Conservation (phyloP, 306 rosid species). For the Cyamopsis tetragonoloba region DNA sequence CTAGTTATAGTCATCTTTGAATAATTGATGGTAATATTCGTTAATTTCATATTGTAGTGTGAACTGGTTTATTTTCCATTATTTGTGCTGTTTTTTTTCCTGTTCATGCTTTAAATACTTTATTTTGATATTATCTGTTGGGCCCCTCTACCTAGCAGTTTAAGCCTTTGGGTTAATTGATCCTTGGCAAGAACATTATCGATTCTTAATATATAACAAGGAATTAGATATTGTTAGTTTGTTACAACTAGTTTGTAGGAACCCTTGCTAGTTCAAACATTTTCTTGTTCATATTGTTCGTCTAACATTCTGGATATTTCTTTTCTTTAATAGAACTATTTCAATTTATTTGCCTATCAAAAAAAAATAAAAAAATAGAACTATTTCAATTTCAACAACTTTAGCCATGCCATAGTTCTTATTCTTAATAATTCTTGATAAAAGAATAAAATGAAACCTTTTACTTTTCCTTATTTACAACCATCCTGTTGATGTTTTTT, state of each 20-base stretch:
- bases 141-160: neutral
- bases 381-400: neutral
- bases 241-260: neutral
- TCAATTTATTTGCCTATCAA: too few species aligned
- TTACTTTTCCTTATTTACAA: neutral
- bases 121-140: neutral
- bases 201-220: neutral
- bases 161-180: conserved; percentile 4
- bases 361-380: too few species aligned
- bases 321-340: too few species aligned
- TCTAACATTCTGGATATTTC: too few species aligned
- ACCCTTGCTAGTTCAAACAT: neutral
- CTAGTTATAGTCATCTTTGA: too few species aligned
- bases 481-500: neutral
- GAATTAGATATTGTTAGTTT: neutral
- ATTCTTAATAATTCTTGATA: neutral
- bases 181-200: neutral
- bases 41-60: neutral
- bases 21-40: neutral
- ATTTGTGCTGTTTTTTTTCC: neutral
- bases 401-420: neutral
- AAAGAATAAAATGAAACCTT: conserved; percentile 5
- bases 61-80: neutral
- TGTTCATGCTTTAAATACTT: neutral
- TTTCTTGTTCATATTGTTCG: neutral